Evolutionary conservation across 139 green algal species (phyloP), one percentile per base, ranked within the genome.

Genomic region (Raphidocelis subcapitata): DNA sequence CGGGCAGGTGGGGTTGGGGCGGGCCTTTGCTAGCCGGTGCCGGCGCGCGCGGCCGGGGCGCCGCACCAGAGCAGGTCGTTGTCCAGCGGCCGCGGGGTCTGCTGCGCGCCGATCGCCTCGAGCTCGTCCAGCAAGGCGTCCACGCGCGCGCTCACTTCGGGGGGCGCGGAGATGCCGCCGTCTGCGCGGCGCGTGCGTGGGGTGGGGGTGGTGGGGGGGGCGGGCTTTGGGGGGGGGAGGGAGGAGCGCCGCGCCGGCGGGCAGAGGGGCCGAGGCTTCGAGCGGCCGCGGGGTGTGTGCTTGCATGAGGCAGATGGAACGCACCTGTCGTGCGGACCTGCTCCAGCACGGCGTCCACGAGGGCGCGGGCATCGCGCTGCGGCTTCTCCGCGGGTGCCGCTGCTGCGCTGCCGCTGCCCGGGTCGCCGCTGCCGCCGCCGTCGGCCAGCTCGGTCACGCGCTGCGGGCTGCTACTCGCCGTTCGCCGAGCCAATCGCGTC

Each of bases 71-170:
- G 70, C 28, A 87, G 64, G 5, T 82, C 81, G 75, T 92, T 88
- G 2, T 89, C 72, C 37, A 94, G 63, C 0, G 90, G 90, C 14
- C 84, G 82, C 2, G 82, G 72, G 26, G 54, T 62, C 82, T 92
- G 78, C 31, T 70, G 75, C 55, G 33, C 33, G 24, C 84, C 84
- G 46, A 81, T 44, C 26, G 31, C 59, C 46, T 87, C 81, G 62
- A 93, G 66, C 62, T 80, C 44, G 23, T 81, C 67, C 31, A 92
- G 57, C 8, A 85, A 35, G 4, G 4, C 21, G 21, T 92, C 77
- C 15, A 90, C 75, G 12, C 64, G 32, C 3, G 41, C 5, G 1
- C 73, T 61, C 18, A 68, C 10, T 10, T 74, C 73, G 0, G 67
- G 32, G 2, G 28, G 68, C 26, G 88, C 67, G 36, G 21, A 31